These are phyloP conservation scores for Homolaphlyctis polyrhiza DNA, from an alignment of 371 early-diverging fungal species.

Conservation along the genomic window DNA sequence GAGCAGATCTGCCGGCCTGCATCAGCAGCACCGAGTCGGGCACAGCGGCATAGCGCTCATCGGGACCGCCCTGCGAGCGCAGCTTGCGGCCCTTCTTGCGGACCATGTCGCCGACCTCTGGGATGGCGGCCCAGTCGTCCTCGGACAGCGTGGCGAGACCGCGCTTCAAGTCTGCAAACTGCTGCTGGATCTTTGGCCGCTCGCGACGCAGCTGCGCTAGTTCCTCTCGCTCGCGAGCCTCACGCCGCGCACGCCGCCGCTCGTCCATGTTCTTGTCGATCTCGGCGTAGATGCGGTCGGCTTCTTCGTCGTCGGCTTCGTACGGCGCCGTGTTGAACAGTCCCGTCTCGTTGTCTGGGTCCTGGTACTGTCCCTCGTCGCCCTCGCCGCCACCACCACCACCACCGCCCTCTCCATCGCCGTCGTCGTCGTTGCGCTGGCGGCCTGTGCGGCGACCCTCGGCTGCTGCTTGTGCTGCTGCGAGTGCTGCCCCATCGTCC, in stretches of 20 bases:
- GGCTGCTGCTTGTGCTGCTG: constrained; percentile 38
- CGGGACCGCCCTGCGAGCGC: constrained; percentile 34
- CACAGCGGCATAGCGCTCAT: constrained; percentile 71
- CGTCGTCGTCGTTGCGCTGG: background rate
- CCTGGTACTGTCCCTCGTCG: constrained; percentile 67
- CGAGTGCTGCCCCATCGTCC: constrained; percentile 44
- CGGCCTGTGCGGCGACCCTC: constrained; percentile 10
- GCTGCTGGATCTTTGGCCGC: constrained; percentile 68
- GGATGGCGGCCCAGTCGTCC: constrained; percentile 89
- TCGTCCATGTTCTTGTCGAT: constrained; percentile 90
- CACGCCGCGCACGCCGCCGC: constrained; percentile 57
- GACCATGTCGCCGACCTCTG: constrained; percentile 88
- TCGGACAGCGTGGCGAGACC: constrained; percentile 68
- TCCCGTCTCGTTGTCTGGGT: constrained; percentile 93
- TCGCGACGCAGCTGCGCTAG: constrained; percentile 49
- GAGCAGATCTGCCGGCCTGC: constrained; percentile 7
- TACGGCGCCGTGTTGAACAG: constrained; percentile 83
- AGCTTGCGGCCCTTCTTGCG: constrained; percentile 71
- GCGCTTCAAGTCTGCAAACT: constrained; percentile 88
- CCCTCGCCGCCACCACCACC: constrained; percentile 45
- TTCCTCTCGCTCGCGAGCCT: constrained; percentile 44
- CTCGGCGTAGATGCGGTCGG: constrained; percentile 87
- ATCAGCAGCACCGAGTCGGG: constrained; percentile 77
- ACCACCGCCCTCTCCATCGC: constrained; percentile 14
- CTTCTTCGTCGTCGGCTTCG: constrained; percentile 96